Conservation (phyloP, 352 stramenopile genomes). For the Globisporangium middletonii region DNA sequence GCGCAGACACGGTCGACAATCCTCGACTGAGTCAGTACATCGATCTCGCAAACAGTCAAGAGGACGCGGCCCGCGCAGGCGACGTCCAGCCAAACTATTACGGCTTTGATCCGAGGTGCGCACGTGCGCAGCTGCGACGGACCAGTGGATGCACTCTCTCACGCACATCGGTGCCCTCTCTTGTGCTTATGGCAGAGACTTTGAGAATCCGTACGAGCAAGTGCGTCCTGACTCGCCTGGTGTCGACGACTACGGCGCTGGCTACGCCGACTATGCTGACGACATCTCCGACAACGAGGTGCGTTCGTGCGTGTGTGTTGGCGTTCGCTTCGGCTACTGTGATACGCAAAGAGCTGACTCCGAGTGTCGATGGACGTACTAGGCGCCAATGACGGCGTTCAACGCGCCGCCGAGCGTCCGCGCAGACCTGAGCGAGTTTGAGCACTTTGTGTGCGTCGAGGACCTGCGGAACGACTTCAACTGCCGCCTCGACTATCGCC, state of each 20-base stretch:
- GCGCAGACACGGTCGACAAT: constrained; percentile 11
- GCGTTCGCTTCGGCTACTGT: not conserved
- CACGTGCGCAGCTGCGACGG: not conserved
- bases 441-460: constrained; percentile 64
- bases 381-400: constrained; percentile 10
- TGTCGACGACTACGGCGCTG: constrained; percentile 16
- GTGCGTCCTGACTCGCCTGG: constrained; percentile 14
- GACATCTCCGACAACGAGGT: constrained; percentile 73
- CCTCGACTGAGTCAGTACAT: constrained; percentile 16
- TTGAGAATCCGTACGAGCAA: constrained; percentile 35
- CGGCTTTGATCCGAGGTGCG: constrained; percentile 11
- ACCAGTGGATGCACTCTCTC: not conserved
- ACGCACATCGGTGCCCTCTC: not conserved
- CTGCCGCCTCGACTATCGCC: constrained; percentile 63
- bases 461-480: constrained; percentile 41
- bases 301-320: not conserved
- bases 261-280: constrained; percentile 33
- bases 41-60: constrained; percentile 30
- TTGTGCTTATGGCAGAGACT: constrained; percentile 15
- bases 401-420: constrained; percentile 19
- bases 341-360: not conserved
- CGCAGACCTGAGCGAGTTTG: constrained; percentile 46
- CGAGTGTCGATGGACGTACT: not conserved
- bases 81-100: constrained; percentile 3
- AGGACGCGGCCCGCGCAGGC: constrained; percentile 7